phyloP scores from a whole-genome alignment of 2,329 filamentous ascomycete genomes.

The Seiridium cupressi region DNA sequence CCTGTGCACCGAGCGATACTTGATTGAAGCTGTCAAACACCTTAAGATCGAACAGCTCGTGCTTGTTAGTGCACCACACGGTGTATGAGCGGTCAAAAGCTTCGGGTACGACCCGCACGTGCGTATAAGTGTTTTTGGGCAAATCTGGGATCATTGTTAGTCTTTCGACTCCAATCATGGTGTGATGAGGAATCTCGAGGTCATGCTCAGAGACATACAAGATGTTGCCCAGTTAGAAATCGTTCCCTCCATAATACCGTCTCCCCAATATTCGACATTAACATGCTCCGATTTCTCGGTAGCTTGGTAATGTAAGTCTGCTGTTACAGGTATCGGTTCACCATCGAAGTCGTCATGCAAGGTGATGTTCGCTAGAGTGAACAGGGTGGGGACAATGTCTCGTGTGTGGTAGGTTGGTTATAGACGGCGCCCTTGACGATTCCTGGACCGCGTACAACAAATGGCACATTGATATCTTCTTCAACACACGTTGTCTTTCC shows the following conservation, averaged over 20 bases:
- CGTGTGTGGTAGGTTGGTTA: conserved; percentile 40
- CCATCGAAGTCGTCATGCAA: conserved; percentile 20
- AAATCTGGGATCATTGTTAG: neutral
- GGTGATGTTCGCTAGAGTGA: conserved; percentile 28
- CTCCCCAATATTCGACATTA: conserved; percentile 41
- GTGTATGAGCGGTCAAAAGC: conserved; percentile 26
- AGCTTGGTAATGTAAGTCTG: conserved; percentile 2
- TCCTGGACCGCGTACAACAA: conserved; percentile 43
- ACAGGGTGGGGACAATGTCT: conserved; percentile 44
- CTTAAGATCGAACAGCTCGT: conserved; percentile 63
- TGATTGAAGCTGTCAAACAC: too few relatives aligned
- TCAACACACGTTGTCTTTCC: conserved; percentile 45
- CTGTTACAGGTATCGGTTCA: conserved; percentile 3
- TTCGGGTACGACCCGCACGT: conserved; percentile 32
- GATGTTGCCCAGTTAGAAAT: neutral
- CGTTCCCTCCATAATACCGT: conserved; percentile 13
- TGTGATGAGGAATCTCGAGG: neutral
- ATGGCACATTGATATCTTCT: conserved; percentile 44
- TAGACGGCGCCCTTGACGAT: conserved; percentile 29
- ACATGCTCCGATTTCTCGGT: conserved; percentile 36
- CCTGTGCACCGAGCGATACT: neutral
- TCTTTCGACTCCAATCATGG: too few relatives aligned
- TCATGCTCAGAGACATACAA: neutral
- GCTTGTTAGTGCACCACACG: conserved; percentile 67
- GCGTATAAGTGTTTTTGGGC: conserved; percentile 43